Base-by-base conservation (phyloP, 805 yeast species). In the Teunomyces funiuensis region DNA sequence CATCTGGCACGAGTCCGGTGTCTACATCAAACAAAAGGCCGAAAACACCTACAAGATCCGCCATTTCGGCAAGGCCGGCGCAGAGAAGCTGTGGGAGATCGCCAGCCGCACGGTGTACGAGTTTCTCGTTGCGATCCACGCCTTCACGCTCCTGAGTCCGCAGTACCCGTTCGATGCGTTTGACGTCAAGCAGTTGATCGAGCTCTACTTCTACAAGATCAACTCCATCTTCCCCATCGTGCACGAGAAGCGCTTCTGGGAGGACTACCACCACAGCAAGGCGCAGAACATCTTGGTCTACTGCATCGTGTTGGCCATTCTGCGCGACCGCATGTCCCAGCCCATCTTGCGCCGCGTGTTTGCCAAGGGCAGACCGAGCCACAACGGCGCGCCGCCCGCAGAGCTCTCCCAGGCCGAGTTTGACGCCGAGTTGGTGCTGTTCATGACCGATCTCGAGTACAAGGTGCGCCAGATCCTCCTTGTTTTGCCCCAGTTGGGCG, bases 201-300 rank as follows among this genome's bases (percentile, higher is more conserved):
- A 58, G 20, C 26, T 66, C 6, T 66, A 52, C 46, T 66, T 66
- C 44, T 53, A 46, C 45, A 61, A 64, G 39, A 39, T 66, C 18
- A 65, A 66, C 51, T 49, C 54, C n/a, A 48, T 65, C 4, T 56
- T 66, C 38, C 71, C 72, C 4, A 41, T 66, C 10, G 52, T 66
- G 7, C 49, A 55, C 36, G 66, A 58, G 41, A 17, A 28, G 9
- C 37, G 40, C 19, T 65, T 66, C 44, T 58, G 69, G 67, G 51
- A 45, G 5, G 58, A 53, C 23, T 64, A 49, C 45, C 36, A 46
- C 5, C 43, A 44, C 3, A 50, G 46, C n/a, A 44, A 39, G 13
- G 49, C 54, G 5, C 60, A 52, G 33, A 50, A 53, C 18, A 36
- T 62, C 8, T 30, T 59, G 16, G 22, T 59, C 2, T 63, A 57